phyloP scores from a whole-genome alignment of 1,284 basidiomycete genomes.

The Trametes hirsuta region DNA sequence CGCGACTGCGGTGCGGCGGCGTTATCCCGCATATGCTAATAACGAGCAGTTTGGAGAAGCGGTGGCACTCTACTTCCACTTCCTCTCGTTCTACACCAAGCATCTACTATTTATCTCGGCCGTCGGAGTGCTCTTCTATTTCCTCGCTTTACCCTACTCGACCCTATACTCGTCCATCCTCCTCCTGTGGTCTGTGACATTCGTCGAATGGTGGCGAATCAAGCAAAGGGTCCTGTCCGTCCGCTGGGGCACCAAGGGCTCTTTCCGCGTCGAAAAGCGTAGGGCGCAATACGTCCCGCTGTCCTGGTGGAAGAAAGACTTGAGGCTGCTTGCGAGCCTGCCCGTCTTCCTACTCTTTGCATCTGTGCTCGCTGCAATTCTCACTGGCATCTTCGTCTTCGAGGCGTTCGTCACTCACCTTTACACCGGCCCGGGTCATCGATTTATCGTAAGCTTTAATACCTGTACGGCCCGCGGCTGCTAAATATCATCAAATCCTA shows the following conservation, averaged over 20 bases:
- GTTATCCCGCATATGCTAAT: slow-evolving; percentile 4
- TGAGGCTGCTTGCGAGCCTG: slow-evolving; percentile 73
- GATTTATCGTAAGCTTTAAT: slow-evolving; percentile 63
- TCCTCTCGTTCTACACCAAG: slow-evolving; percentile 83
- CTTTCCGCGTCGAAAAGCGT: slow-evolving; percentile 76
- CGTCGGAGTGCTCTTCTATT: slow-evolving; percentile 64
- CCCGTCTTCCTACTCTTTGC: slow-evolving; percentile 84
- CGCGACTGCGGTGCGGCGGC: slow-evolving; percentile 16
- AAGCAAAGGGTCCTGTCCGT: slow-evolving; percentile 81
- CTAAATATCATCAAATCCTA: slow-evolving; percentile 34
- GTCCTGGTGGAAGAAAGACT: slow-evolving; percentile 78
- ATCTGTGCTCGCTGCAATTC: slow-evolving; percentile 64
- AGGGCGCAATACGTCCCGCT: slow-evolving; percentile 68
- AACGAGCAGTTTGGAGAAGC: slow-evolving; percentile 79
- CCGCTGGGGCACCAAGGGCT: slow-evolving; percentile 79
- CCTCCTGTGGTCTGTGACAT: slow-evolving; percentile 81
- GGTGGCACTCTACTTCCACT: slow-evolving; percentile 91
- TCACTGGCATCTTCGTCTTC: slow-evolving; percentile 83
- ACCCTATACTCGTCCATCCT: slow-evolving; percentile 78
- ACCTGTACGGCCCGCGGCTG: not conserved
- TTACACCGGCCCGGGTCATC: slow-evolving; percentile 86
- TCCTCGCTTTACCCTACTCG: slow-evolving; percentile 73
- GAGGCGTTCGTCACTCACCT: slow-evolving; percentile 87
- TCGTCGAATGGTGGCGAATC: slow-evolving; percentile 90
- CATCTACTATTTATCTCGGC: slow-evolving; percentile 72